Conservation (phyloP, 2,329 filamentous ascomycete genomes). For the Hymenoscyphus occultus region DNA sequence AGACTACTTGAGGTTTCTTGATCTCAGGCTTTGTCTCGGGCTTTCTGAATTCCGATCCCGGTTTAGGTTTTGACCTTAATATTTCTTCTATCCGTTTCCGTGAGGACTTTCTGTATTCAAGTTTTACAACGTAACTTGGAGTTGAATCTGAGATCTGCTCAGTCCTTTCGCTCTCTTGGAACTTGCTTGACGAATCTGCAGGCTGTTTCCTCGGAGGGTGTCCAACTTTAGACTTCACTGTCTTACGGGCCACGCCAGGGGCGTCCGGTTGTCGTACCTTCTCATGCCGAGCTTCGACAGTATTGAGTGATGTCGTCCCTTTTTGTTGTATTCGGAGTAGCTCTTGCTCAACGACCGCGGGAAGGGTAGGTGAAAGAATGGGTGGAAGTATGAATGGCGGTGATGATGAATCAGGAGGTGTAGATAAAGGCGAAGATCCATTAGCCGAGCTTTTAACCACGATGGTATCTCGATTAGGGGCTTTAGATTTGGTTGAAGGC, state of each 20-base stretch:
- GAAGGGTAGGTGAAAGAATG: conserved; percentile 35
- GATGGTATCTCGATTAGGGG: conserved; percentile 21
- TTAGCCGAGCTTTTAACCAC: conserved; percentile 19
- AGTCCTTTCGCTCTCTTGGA: conserved; percentile 17
- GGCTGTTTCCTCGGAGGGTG: conserved; percentile 32
- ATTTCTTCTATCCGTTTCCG: conserved; percentile 31
- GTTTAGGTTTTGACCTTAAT: conserved; percentile 25
- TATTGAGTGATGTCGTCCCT: conserved; percentile 25
- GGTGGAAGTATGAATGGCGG: conserved; percentile 29
- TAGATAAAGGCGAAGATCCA: conserved; percentile 21
- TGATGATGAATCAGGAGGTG: conserved; percentile 21
- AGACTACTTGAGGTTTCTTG: neutral
- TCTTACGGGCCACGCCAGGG: conserved; percentile 36
- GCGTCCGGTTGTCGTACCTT: conserved; percentile 33
- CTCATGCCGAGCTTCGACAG: conserved; percentile 35
- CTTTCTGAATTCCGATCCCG: conserved; percentile 18
- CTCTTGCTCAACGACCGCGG: conserved; percentile 33
- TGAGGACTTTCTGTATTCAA: conserved; percentile 33
- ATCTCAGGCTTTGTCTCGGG: conserved; percentile 20
- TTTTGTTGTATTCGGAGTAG: conserved; percentile 28
- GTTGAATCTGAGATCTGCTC: neutral
- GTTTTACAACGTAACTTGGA: conserved; percentile 27
- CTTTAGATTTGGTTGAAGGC: conserved; percentile 22
- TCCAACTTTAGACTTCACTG: conserved; percentile 30
- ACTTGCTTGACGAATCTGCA: conserved; percentile 26